A percentile compares a stretch with the other conserved stretches of the same genome.
Conservation (phyloP, 2,329 filamentous ascomycete species). For the Neophaeococcomyces aloes region DNA sequence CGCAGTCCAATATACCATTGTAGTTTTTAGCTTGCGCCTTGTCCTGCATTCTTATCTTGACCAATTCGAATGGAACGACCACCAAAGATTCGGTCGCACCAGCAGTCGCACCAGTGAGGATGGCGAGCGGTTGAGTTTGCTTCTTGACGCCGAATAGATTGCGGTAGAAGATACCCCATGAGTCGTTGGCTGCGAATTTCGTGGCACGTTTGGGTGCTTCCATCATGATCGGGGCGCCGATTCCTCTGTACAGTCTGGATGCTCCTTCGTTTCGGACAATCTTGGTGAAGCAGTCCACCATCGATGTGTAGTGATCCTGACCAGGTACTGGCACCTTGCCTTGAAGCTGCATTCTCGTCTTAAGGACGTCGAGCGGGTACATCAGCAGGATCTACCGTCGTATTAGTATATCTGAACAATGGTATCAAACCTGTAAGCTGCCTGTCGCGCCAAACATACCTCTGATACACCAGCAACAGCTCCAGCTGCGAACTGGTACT, state of each 20-base stretch:
- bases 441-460: conserved; percentile 45
- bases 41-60: conserved; percentile 98
- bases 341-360: conserved; percentile 92
- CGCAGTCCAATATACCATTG: conserved; percentile 44
- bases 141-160: conserved; percentile 71
- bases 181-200: conserved; percentile 98
- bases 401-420: conserved; percentile 1
- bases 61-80: conserved; percentile 93
- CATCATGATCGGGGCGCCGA: conserved; percentile 93
- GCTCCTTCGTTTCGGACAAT: conserved; percentile 90
- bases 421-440: conserved; percentile 12
- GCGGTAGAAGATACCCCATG: conserved; percentile 93
- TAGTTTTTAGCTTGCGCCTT: conserved; percentile 75
- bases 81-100: conserved; percentile 94
- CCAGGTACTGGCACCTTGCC: conserved; percentile 56
- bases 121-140: conserved; percentile 84
- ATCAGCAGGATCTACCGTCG: conserved; percentile 70
- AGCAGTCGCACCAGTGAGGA: conserved; percentile 86
- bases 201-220: conserved; percentile 92
- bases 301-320: conserved; percentile 85
- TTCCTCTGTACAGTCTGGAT: conserved; percentile 89
- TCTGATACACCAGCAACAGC: conserved; percentile 97
- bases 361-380: conserved; percentile 97
- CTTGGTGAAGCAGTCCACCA: conserved; percentile 96
- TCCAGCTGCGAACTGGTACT: conserved; percentile 92